Conservation (phyloP, 2,329 filamentous ascomycete species). For the Phyllosticta capitalensis region DNA sequence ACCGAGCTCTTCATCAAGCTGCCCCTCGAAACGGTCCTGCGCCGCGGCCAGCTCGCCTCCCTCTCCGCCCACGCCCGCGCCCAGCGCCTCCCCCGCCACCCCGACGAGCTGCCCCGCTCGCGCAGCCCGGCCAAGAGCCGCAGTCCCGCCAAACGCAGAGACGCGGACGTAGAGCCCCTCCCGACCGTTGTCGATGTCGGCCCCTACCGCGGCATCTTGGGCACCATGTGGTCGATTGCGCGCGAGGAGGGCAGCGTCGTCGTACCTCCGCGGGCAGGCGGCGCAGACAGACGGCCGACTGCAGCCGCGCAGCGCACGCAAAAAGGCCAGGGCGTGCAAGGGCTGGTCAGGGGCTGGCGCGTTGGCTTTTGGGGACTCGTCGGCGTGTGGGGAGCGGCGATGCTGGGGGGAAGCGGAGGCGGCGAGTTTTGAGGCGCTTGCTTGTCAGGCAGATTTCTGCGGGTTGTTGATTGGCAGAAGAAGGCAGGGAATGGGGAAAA, state of each 20-base stretch:
- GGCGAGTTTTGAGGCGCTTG: slow-evolving; percentile 30
- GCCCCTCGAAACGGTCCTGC: slow-evolving; percentile 82
- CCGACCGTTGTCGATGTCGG: slow-evolving; percentile 74
- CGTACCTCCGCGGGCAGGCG: slow-evolving; percentile 16
- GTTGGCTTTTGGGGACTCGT: slow-evolving; percentile 70
- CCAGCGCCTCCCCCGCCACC: slow-evolving; percentile 10
- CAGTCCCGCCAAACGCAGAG: neutral
- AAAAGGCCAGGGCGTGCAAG: slow-evolving; percentile 58
- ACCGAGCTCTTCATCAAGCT: slow-evolving; percentile 78
- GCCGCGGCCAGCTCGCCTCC: slow-evolving; percentile 74
- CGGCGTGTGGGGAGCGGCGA: slow-evolving; percentile 61
- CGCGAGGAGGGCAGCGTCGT: slow-evolving; percentile 61
- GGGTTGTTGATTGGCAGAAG: too few relatives aligned
- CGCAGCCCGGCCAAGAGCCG: slow-evolving; percentile 7
- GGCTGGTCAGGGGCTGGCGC: slow-evolving; percentile 65
- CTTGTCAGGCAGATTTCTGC: too few relatives aligned
- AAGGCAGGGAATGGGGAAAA: too few relatives aligned
- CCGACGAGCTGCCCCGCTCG: slow-evolving; percentile 17
- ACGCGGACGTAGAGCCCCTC: slow-evolving; percentile 17
- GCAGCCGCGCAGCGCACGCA: slow-evolving; percentile 32
- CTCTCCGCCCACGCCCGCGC: slow-evolving; percentile 25
- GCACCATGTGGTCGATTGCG: slow-evolving; percentile 81
- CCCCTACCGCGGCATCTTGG: slow-evolving; percentile 74
- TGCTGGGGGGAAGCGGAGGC: slow-evolving; percentile 36
- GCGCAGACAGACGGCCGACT: slow-evolving; percentile 13